Evolutionary conservation across 108 stramenopile genomes (phyloP), one percentile per base, ranked within the genome.

Genomic region (Nitzschia putrida): DNA sequence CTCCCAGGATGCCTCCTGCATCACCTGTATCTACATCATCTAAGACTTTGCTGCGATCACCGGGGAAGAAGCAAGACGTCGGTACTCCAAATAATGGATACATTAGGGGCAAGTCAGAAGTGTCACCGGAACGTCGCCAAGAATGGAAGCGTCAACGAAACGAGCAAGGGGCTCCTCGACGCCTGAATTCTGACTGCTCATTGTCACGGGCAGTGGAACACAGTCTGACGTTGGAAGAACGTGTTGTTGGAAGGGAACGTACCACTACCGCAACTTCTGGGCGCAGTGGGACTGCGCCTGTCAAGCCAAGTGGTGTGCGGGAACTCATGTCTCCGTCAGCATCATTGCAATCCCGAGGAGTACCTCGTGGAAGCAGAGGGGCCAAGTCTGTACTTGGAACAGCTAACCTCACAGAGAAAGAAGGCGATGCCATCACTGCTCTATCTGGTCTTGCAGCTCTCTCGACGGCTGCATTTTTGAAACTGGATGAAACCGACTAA

Each of bases 391-490:
- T 3, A 2, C n/a, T 38, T 0, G 29, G 50, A n/a, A 10, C 51
- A 0, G 34, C 26, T 23, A 43, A 37, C 12, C 34, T 43, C 3
- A 55, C 64, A 26, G 55, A 52, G 20, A 67, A 66, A 57, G 73
- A 61, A 53, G 65, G 57, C 39, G 25, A 58, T 42, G 53, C 49
- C 21, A 37, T 52, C 25, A 50, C 64, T 8, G 55, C 56, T 9
- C 34, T 78, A 16, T 71, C 77, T 21, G 77, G 77, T 26, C 77
- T 78, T 10, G 77, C 77, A 50, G 77, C 77, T 7, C 38, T 78
- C 4, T 78, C 71, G n/a, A 78, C 77, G 16, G 77, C 77, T 18
- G 77, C 77, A 8, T 78, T 78, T 60, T 54, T 78, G 10, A 71
- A 72, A 21, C 25, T 78, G 52, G 77, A 78, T 52, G 71, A 78